These are phyloP conservation scores for Magnaporthiopsis incrustans DNA, from an alignment of 2,329 filamentous ascomycete genomes.

Conservation along the genomic window DNA sequence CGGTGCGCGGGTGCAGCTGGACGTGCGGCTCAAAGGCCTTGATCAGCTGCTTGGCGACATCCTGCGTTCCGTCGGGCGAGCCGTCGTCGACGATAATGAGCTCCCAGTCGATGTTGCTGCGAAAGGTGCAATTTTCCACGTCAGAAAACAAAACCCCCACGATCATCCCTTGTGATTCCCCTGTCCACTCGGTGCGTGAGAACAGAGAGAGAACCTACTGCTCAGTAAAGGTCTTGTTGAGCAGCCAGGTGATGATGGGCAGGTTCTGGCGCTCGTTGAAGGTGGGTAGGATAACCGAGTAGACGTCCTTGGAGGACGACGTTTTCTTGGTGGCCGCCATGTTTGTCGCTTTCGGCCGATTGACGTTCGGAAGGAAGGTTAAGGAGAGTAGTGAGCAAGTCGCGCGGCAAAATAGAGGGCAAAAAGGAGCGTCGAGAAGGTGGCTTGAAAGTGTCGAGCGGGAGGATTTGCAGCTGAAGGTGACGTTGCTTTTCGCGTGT, in stretches of 20 bases:
- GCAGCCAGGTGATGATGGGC: constrained; percentile 89
- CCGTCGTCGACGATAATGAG: constrained; percentile 97
- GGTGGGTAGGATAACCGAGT: constrained; percentile 94
- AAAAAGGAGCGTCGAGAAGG: background rate
- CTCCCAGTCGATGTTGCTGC: constrained; percentile 89
- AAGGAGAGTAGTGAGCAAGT: background rate
- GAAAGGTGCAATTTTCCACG: background rate
- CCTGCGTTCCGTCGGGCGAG: constrained; percentile 90
- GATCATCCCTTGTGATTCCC: background rate
- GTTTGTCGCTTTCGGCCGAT: background rate
- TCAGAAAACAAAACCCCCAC: background rate
- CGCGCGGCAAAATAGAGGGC: background rate
- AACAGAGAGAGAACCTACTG: constrained; percentile 50
- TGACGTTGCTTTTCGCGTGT: constrained; percentile 2
- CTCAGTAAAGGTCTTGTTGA: constrained; percentile 86
- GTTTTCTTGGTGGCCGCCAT: constrained; percentile 40
- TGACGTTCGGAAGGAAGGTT: background rate
- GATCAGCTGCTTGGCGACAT: constrained; percentile 83
- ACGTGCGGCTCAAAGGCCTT: constrained; percentile 76
- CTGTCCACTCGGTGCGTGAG: background rate
- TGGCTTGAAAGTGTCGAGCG: background rate
- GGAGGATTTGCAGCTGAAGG: background rate
- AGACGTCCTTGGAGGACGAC: constrained; percentile 55
- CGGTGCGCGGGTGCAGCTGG: constrained; percentile 76
- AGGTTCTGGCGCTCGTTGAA: constrained; percentile 98